Evolutionary conservation across 2,329 filamentous ascomycete species (phyloP), one percentile per base, ranked within the genome.

Genomic region (Venturia oleaginea): DNA sequence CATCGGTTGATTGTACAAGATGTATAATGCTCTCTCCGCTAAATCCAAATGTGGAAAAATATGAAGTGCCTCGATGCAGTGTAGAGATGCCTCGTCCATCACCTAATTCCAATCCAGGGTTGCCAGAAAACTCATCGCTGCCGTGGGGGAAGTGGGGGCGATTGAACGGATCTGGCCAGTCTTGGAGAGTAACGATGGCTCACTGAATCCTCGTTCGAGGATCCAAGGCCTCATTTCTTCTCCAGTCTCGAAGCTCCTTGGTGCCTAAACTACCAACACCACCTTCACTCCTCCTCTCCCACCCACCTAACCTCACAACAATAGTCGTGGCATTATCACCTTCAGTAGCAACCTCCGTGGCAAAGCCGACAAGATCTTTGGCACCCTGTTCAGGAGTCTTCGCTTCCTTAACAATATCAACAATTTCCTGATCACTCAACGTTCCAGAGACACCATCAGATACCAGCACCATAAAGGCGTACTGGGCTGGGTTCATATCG

Each of bases 361-460:
- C 92, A 75, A 94, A 97, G 64, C 85, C 85, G 34, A 96, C 91
- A 8, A 99, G 84, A 67, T 88, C 86, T 65, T 82, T 83, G 1
- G 91, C 86, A 3, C 87, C 94, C 73, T 96, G 86, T 69, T 96
- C 93, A 0, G 94, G 94, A 0, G 93, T 97, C 72, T 83, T 87
- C 5, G 92, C 90, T 76, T 99, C 94, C 76, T 97, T 97, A 71
- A 97, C 83, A 38, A 97, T 86, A 73, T 99, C 94, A 37, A 97
- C 92, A 67, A 97, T 91, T 77, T 99, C 94, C 77, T 97, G 93
- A 72, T 99, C 94, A 64, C 83, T 86, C 27, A 97, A 79, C 19
- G 89, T 90, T 7, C 91, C 93, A 24, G 88, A 93, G 11, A 99
- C 86, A 32, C 94, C 94, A 74, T 99, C 94, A 2, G 86, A 90